These are phyloP conservation scores for Mycogone perniciosa DNA, from an alignment of 2,329 filamentous ascomycete species.

Conservation along the genomic window DNA sequence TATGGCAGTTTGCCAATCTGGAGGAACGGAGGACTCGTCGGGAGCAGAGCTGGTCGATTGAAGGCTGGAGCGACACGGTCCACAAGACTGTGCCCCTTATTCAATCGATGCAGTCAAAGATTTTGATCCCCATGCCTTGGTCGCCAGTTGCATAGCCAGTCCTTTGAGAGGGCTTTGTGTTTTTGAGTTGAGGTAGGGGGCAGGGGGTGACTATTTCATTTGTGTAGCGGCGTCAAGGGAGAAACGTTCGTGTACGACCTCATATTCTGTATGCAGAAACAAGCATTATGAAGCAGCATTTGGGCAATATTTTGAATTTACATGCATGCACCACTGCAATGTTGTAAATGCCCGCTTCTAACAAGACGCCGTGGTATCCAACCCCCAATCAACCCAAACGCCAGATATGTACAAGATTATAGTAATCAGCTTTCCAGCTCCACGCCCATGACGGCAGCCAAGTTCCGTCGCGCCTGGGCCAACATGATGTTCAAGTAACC, in stretches of 20 bases:
- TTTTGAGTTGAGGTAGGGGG: slow-evolving; percentile 1
- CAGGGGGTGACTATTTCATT: not conserved
- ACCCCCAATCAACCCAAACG: slow-evolving; percentile 12
- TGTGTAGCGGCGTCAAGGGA: slow-evolving; percentile 16
- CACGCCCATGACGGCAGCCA: slow-evolving; percentile 72
- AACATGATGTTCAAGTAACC: slow-evolving; percentile 70
- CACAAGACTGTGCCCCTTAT: slow-evolving; percentile 98
- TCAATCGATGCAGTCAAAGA: slow-evolving; percentile 90
- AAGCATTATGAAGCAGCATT: slow-evolving; percentile 4
- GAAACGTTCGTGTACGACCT: slow-evolving; percentile 21
- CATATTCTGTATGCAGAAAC: slow-evolving; percentile 10
- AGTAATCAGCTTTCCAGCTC: slow-evolving; percentile 19
- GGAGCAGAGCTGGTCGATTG: slow-evolving; percentile 91
- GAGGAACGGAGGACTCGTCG: slow-evolving; percentile 86
- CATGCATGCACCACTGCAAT: too few species aligned
- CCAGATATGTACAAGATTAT: not conserved
- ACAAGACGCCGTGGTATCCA: slow-evolving; percentile 20
- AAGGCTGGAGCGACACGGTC: slow-evolving; percentile 95
- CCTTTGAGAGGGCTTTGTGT: not conserved
- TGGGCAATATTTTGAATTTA: not conserved
- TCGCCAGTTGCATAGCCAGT: slow-evolving; percentile 69
- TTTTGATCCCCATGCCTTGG: slow-evolving; percentile 94
- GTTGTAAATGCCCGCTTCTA: not conserved
- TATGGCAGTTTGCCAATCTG: slow-evolving; percentile 97
- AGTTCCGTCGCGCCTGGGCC: slow-evolving; percentile 59